These are phyloP conservation scores for Penstemon barbatus DNA, from an alignment of 257 asterid species.

Conservation along the genomic window DNA sequence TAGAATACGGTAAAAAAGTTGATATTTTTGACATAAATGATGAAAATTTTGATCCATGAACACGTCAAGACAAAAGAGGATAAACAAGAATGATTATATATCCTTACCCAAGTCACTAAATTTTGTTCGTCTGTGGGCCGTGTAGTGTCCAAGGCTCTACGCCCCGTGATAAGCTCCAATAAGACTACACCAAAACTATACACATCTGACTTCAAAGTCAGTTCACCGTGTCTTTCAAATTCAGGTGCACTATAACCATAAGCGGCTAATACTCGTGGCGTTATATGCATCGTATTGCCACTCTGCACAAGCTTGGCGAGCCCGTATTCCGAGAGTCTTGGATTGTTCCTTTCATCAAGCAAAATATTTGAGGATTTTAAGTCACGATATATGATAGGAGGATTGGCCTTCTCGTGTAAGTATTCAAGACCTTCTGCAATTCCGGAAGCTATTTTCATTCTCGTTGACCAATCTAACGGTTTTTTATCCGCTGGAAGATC, in stretches of 20 bases:
- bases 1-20: not conserved
- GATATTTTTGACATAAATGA: not conserved
- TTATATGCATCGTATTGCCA: conserved; percentile 44
- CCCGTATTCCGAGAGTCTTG: conserved; percentile 78
- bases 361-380: conserved; percentile 65
- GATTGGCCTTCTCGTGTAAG: conserved; percentile 78
- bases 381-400: conserved; percentile 74
- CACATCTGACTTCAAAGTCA: conserved; percentile 73
- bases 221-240: conserved; percentile 64
- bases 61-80: not conserved
- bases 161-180: conserved; percentile 81
- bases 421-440: conserved; percentile 82
- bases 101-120: conserved; percentile 73
- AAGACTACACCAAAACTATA: conserved; percentile 80
- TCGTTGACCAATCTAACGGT: conserved; percentile 64
- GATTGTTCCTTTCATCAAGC: conserved; percentile 52
- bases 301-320: conserved; percentile 77
- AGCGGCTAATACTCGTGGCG: conserved; percentile 62
- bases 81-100: not conserved
- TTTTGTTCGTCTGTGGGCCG: conserved; percentile 63
- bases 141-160: conserved; percentile 61
- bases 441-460: conserved; percentile 77
- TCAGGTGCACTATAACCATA: conserved; percentile 86
- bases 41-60: not conserved
- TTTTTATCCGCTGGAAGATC: conserved; percentile 45